Evolutionary conservation across 306 rosid species (phyloP), one percentile per base, ranked within the genome.

Genomic region (Prunus campanulata): DNA sequence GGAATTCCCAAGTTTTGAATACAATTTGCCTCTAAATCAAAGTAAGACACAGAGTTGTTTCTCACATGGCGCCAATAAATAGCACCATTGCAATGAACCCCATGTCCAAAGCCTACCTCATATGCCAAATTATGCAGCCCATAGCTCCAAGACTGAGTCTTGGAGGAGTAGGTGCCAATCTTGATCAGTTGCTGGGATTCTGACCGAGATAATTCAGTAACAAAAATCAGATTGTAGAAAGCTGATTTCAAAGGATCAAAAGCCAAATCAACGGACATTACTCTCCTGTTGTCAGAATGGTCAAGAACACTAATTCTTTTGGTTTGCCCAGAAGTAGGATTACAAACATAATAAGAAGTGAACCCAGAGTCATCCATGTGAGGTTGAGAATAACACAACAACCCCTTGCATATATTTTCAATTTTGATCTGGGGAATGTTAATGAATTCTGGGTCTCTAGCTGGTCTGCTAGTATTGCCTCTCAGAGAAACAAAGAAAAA

Each of bases 391-490:
- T 83, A 79, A 3, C 76, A 25, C 15, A 79, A 22, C 27, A 79
- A 79, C 5, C 86, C 83, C 13, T 79, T 79, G 74, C 83, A 79
- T 12, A 83, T 75, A 52, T 71, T 78, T 16, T 56, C 14, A 32
- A 83, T 79, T 44, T 29, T 25, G 46, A 63, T 19, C 25, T 48
- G 63, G 67, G 39, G 47, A 19, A 6, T 20, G 25, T 30, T 32
- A 4, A 64, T 49, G 67, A n/a, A 80, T 60, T n/a, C 11, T 35
- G 56, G 61, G 11, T 18, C 61, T 19, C 25, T 15, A 51, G 6
- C 42, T 35, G 42, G 57, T 52, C n/a, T 15, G 8, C n/a, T 1
- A 16, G 57, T 7, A n/a, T 51, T 13, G n/a, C 61, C 25, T 19
- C 61, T 7, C 3, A 55, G 25, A 6, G 61, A 55, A 75, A 66